These are phyloP conservation scores for Alternaria gaisen DNA, from an alignment of 2,329 filamentous ascomycete genomes.

Conservation along the genomic window DNA sequence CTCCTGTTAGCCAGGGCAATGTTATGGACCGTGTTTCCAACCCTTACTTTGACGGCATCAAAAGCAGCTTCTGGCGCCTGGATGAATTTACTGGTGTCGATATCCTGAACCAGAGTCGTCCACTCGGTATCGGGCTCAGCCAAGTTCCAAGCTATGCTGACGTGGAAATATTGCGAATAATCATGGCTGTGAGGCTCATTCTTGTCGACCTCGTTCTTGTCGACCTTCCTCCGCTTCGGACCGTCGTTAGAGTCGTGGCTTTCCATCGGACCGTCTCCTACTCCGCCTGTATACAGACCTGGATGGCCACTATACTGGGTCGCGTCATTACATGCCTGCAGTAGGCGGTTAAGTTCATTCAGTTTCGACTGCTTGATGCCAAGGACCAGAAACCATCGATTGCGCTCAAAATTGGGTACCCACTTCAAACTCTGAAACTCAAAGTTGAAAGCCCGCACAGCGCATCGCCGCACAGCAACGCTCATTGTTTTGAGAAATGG, in stretches of 20 bases:
- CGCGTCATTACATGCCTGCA: constrained; percentile 72
- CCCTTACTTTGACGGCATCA: constrained; percentile 57
- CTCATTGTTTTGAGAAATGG: constrained; percentile 68
- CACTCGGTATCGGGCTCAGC: constrained; percentile 39
- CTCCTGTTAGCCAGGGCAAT: constrained; percentile 40
- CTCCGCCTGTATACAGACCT: constrained; percentile 67
- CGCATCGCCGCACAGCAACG: constrained; percentile 52
- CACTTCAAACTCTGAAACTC: constrained; percentile 63
- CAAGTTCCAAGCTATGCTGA: constrained; percentile 84
- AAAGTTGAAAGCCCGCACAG: constrained; percentile 62
- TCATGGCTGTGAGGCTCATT: constrained; percentile 4
- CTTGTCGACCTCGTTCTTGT: constrained; percentile 15
- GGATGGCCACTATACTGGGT: constrained; percentile 71
- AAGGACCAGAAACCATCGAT: constrained; percentile 85
- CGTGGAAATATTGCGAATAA: constrained; percentile 73
- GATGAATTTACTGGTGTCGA: constrained; percentile 34
- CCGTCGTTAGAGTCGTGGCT: constrained; percentile 18
- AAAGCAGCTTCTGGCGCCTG: constrained; percentile 43
- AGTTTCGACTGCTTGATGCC: constrained; percentile 57
- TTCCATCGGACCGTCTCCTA: constrained; percentile 43
- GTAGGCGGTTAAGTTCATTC: constrained; percentile 60
- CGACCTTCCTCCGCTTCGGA: constrained; percentile 26
- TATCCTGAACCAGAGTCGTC: constrained; percentile 31
- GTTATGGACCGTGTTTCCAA: constrained; percentile 54
- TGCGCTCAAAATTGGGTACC: constrained; percentile 72